Conservation (phyloP, 2,329 filamentous ascomycete genomes). For the Exophiala dermatitidis region DNA sequence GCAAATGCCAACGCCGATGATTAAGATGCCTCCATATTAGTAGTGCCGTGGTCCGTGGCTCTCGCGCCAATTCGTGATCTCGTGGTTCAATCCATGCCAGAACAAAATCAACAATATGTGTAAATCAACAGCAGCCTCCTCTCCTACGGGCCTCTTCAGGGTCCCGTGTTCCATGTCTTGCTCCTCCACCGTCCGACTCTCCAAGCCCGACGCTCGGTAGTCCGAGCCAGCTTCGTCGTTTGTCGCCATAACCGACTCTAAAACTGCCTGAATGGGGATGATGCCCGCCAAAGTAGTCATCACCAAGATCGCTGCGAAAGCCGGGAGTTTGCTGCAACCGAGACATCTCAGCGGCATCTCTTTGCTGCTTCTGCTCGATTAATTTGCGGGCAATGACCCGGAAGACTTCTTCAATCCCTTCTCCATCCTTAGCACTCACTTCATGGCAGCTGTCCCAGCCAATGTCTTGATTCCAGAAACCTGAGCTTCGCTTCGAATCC, state of each 20-base stretch:
- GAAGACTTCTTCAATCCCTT: slow-evolving; percentile 95
- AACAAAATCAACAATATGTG: background rate
- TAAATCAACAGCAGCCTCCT: slow-evolving; percentile 38
- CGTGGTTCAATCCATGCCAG: background rate
- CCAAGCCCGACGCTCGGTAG: slow-evolving; percentile 40
- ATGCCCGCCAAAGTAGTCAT: slow-evolving; percentile 28
- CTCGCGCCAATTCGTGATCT: background rate
- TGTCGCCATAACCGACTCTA: slow-evolving; percentile 52
- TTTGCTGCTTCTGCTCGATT: slow-evolving; percentile 61
- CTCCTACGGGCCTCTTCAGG: slow-evolving; percentile 28
- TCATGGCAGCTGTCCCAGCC: slow-evolving; percentile 98
- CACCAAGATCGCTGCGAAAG: slow-evolving; percentile 30
- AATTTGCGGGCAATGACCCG: slow-evolving; percentile 79
- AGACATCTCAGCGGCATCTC: slow-evolving; percentile 45
- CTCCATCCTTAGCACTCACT: slow-evolving; percentile 86
- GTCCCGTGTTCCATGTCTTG: slow-evolving; percentile 30
- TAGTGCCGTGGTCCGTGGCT: background rate
- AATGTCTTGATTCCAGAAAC: slow-evolving; percentile 76
- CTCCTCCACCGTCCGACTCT: slow-evolving; percentile 32
- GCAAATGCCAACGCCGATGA: background rate
- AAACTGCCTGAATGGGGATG: slow-evolving; percentile 51
- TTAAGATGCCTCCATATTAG: background rate
- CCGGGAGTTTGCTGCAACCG: slow-evolving; percentile 44
- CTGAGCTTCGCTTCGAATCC: slow-evolving; percentile 42
- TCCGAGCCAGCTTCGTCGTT: slow-evolving; percentile 60